phyloP scores from a whole-genome alignment of 148 eudicot genomes.

The Chenopodium album region DNA sequence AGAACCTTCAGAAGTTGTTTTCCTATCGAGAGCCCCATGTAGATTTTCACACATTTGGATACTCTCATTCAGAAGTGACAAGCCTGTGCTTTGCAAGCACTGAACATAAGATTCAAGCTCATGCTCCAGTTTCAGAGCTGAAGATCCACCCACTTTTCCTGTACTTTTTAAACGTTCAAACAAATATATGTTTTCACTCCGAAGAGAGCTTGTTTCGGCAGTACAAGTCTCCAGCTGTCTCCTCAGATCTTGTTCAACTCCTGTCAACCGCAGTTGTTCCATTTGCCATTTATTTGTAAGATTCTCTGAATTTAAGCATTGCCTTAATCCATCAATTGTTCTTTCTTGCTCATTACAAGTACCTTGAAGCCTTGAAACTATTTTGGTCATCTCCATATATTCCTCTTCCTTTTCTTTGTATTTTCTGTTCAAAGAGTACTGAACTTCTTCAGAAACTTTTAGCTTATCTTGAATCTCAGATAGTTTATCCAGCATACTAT shows the following conservation, averaged over 20 bases:
- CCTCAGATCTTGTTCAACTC: conserved; percentile 31
- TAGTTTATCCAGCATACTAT: conserved; percentile 21
- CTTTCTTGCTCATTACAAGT: conserved; percentile 32
- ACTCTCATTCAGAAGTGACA: conserved; percentile 26
- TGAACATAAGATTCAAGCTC: conserved; percentile 30
- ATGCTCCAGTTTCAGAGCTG: conserved; percentile 29
- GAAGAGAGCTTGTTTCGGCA: conserved; percentile 29
- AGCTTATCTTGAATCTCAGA: conserved; percentile 24
- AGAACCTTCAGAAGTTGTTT: conserved; percentile 5
- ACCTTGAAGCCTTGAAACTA: conserved; percentile 28
- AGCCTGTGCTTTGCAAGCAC: conserved; percentile 23
- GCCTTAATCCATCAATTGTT: conserved; percentile 35
- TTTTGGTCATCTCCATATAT: conserved; percentile 17
- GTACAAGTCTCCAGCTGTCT: conserved; percentile 29
- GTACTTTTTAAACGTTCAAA: conserved; percentile 27
- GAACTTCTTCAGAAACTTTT: conserved; percentile 21
- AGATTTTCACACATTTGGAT: conserved; percentile 23
- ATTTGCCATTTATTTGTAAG: conserved; percentile 22
- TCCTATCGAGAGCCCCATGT: conserved; percentile 19
- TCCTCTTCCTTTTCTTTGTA: conserved; percentile 30
- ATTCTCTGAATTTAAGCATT: conserved; percentile 23
- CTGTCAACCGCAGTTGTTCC: conserved; percentile 30
- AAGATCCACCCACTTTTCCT: conserved; percentile 18
- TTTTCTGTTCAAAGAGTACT: conserved; percentile 15
- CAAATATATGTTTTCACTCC: conserved; percentile 35